These are phyloP conservation scores for Setaria viridis DNA, from an alignment of 202 grass and related monocot genomes.

Conservation along the genomic window DNA sequence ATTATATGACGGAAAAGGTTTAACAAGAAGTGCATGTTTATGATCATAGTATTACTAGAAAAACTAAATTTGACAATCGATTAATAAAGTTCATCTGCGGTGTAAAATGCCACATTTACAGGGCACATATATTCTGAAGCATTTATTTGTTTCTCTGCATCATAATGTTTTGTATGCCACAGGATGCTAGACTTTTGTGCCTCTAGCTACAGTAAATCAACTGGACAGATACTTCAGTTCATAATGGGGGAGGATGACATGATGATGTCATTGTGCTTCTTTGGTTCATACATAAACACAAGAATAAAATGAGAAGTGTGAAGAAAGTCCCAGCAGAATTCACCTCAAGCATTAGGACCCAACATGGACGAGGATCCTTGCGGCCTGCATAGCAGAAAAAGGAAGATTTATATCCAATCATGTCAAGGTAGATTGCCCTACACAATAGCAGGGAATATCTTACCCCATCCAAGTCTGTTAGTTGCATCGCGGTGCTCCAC, in stretches of 20 bases:
- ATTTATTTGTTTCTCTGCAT: neutral
- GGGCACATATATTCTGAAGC: neutral
- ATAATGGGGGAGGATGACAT: neutral
- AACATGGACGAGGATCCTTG: slow-evolving; percentile 73
- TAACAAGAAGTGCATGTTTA: slow-evolving; percentile 8
- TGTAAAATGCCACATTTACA: neutral
- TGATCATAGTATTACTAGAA: slow-evolving; percentile 9
- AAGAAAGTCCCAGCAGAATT: slow-evolving; percentile 26
- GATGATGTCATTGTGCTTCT: slow-evolving; percentile 7
- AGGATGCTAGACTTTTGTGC: slow-evolving; percentile 10
- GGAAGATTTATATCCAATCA: slow-evolving; percentile 11
- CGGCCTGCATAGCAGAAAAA: slow-evolving; percentile 56
- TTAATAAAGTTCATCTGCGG: neutral
- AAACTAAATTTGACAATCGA: neutral
- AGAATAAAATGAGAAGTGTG: slow-evolving; percentile 1
- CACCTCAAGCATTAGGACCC: slow-evolving; percentile 99
- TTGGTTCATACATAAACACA: neutral
- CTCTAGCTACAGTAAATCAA: slow-evolving; percentile 20
- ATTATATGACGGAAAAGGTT: slow-evolving; percentile 18
- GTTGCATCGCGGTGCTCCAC: slow-evolving; percentile 86
- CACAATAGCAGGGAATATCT: slow-evolving; percentile 31
- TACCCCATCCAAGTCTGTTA: slow-evolving; percentile 93
- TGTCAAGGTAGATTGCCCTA: slow-evolving; percentile 38
- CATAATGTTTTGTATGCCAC: neutral
- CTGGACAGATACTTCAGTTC: slow-evolving; percentile 2